These are phyloP conservation scores for Raffaelea albimanens DNA, from an alignment of 2,329 filamentous ascomycete species.

Conservation along the genomic window DNA sequence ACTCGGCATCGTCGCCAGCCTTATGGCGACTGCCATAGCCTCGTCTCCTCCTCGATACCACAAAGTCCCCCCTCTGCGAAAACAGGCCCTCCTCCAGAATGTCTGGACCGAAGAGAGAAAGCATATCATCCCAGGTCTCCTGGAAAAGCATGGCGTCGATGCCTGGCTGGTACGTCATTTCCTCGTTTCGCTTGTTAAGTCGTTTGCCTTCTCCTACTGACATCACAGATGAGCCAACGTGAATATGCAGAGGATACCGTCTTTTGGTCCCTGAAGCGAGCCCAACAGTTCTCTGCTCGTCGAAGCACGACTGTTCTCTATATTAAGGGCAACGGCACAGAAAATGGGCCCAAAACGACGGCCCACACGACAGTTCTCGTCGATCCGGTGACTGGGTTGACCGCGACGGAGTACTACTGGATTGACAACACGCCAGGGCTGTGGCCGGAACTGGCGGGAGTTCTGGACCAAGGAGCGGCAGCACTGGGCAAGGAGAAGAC, in stretches of 20 bases:
- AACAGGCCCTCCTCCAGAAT: conserved; percentile 33
- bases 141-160: conserved; percentile 34
- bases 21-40: conserved; percentile 5
- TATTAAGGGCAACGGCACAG: conserved; percentile 30
- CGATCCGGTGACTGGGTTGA: conserved; percentile 18
- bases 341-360: not conserved
- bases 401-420: conserved; percentile 27
- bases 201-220: not conserved
- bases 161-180: conserved; percentile 33
- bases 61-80: conserved; percentile 29
- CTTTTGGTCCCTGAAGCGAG: conserved; percentile 39
- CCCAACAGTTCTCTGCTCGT: conserved; percentile 35
- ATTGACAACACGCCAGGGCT: conserved; percentile 36
- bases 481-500: too few relatives aligned
- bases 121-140: conserved; percentile 28
- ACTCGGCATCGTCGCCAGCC: not conserved
- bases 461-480: too few relatives aligned
- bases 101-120: conserved; percentile 33
- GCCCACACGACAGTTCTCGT: conserved; percentile 3
- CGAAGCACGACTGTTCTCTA: conserved; percentile 41
- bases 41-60: conserved; percentile 19
- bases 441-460: conserved; percentile 26
- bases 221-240: conserved; percentile 34
- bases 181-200: not conserved
- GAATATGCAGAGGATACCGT: conserved; percentile 42